Conservation (phyloP, 2,329 filamentous ascomycete species). For the Aspergillus awamori region DNA sequence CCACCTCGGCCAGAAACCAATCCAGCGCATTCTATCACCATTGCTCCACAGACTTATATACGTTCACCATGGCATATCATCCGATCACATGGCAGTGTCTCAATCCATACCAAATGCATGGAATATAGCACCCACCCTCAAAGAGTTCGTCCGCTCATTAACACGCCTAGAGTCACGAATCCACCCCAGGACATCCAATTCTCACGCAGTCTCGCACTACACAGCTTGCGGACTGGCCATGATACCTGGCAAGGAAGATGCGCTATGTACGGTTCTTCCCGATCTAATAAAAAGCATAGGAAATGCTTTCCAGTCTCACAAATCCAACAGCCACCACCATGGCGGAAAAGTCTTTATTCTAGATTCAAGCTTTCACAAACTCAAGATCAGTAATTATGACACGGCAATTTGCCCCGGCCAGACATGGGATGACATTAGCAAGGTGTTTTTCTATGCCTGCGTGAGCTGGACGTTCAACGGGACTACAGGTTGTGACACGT, state of each 20-base stretch:
- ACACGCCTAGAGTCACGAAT: background rate
- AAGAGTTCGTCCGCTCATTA: slow-evolving; percentile 7
- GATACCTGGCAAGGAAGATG: background rate
- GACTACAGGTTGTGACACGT: slow-evolving; percentile 2
- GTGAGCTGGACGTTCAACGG: slow-evolving; percentile 29
- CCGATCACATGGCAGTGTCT: background rate
- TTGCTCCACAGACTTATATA: background rate
- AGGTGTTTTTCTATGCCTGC: slow-evolving; percentile 37
- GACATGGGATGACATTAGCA: slow-evolving; percentile 34
- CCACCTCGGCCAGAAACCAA: background rate
- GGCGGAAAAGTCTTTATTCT: slow-evolving; percentile 40
- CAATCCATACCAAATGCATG: background rate
- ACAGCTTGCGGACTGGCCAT: background rate
- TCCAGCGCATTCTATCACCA: background rate
- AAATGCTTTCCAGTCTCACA: slow-evolving; percentile 8
- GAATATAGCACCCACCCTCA: background rate
- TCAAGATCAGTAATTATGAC: slow-evolving; percentile 19
- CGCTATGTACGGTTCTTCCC: slow-evolving; percentile 35
- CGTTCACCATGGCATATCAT: background rate
- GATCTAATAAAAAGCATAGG: slow-evolving; percentile 24
- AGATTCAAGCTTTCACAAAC: slow-evolving; percentile 27
- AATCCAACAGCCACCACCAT: background rate
- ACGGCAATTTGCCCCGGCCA: slow-evolving; percentile 27
- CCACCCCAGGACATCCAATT: background rate
- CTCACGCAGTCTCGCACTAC: background rate